A percentile compares a stretch with the other conserved stretches of the same genome.
Conservation (phyloP, 1,284 basidiomycete genomes). For the Lentinus polychrous region DNA sequence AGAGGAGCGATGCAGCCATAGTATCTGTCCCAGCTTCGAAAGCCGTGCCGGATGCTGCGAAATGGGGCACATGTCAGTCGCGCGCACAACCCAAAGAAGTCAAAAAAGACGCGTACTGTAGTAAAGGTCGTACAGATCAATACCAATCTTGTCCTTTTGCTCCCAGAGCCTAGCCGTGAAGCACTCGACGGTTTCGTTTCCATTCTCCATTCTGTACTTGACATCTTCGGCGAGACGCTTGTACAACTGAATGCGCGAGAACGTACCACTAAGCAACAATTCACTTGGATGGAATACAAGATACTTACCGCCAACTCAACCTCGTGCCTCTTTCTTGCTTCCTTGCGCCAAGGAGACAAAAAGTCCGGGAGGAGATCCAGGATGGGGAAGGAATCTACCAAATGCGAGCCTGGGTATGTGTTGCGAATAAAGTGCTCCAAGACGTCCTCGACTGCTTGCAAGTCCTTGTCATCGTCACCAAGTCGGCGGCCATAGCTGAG, state of each 20-base stretch:
- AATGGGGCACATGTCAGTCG: conserved; percentile 8
- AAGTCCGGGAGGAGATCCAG: conserved; percentile 22
- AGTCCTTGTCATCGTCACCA: conserved; percentile 18
- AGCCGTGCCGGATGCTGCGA: conserved; percentile 13
- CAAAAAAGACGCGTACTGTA: too few species aligned
- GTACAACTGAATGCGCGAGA: conserved; percentile 15
- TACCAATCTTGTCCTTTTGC: too few species aligned
- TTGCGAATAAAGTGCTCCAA: conserved; percentile 18
- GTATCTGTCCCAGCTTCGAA: conserved; percentile 13
- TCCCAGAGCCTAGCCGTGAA: too few species aligned
- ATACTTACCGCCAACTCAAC: conserved; percentile 10
- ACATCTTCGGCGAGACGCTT: conserved; percentile 9
- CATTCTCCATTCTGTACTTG: conserved; percentile 2
- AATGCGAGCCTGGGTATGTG: conserved; percentile 20
- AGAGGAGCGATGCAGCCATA: conserved; percentile 3
- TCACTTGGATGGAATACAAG: not conserved
- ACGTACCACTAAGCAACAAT: conserved; percentile 3
- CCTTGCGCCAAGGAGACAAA: conserved; percentile 20
- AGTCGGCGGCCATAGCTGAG: conserved; percentile 20
- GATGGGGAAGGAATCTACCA: conserved; percentile 24
- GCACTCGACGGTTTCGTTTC: too few species aligned
- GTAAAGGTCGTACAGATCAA: too few species aligned
- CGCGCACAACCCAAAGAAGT: too few species aligned
- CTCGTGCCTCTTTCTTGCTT: conserved; percentile 18
- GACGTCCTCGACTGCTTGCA: conserved; percentile 15